Evolutionary conservation across 306 rosid genomes (phyloP), one percentile per base, ranked within the genome.

Genomic region (Castanea crenata): DNA sequence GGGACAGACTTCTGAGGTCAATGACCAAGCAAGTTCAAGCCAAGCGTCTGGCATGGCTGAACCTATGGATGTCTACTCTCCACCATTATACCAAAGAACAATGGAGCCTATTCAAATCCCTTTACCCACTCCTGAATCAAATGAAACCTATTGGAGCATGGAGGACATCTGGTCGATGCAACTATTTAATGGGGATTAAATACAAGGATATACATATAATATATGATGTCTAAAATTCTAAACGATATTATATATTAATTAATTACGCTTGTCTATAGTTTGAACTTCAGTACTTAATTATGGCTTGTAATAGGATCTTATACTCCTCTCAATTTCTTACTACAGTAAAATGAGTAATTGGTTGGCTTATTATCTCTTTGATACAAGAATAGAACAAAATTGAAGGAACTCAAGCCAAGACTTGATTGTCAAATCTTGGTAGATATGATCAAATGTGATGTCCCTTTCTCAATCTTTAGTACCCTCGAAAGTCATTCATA

Each of bases 131-230:
- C 21, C 64, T 57, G 86, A 83, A 41, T 72, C 83, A 4, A 83
- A 61, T 74, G 89, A 52, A 80, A 86, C 70, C 83, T 88, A 88
- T 44, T 94, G 98, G 98, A 91, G 79, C 93, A 88, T 94, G 86
- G 98, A 94, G 88, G 97, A 94, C 74, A 64, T 94, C 84, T 94
- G 98, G 98, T 88, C 98, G 5, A 88, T 94, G 97, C 97, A 94
- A 75, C 77, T 91, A 78, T 89, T 92, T 78, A 87, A 87, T 80
- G 88, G 91, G 57, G 89, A 89, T 71, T 84, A 56, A 77, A 51
- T 46, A 58, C n/a, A 18, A n/a, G 12, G 6, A 68, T 5, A 59
- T 16, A 18, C 41, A 23, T 34, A 3, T 55, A 61, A 74, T 59
- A 74, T 57, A 34, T 32, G 18, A 58, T 20, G 35, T 44, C 65